Percentiles rank a stretch among this genome's conserved stretches.
Conservation (phyloP, 345 rosid genomes). For the Barbarea vulgaris region DNA sequence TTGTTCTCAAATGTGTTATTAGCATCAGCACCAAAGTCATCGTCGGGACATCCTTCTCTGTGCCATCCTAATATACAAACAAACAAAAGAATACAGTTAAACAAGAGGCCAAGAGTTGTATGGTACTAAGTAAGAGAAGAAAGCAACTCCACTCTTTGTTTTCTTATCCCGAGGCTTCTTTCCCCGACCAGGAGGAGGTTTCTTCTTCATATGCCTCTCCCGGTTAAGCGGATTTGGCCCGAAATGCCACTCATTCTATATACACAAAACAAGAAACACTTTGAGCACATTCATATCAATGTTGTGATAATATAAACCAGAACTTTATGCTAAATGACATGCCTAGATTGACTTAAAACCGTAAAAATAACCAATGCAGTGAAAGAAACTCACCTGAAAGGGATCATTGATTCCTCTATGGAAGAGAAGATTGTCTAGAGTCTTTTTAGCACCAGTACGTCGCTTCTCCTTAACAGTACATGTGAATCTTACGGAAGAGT, state of each 20-base stretch:
- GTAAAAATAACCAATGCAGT: neutral
- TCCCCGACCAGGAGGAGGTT: slow-evolving; percentile 38
- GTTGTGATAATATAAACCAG: neutral
- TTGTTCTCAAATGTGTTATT: slow-evolving; percentile 19
- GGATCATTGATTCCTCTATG: slow-evolving; percentile 33
- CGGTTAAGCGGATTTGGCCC: slow-evolving; percentile 34
- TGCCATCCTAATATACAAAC: slow-evolving; percentile 38
- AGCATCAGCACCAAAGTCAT: slow-evolving; percentile 21
- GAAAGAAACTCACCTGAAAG: slow-evolving; percentile 16
- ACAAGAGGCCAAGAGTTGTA: slow-evolving; percentile 26
- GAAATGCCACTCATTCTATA: slow-evolving; percentile 38
- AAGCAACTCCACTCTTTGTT: slow-evolving; percentile 35
- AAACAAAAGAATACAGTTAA: too few relatives aligned
- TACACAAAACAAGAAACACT: neutral
- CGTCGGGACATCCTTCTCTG: slow-evolving; percentile 29
- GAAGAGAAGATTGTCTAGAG: slow-evolving; percentile 36
- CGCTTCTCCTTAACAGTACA: slow-evolving; percentile 40
- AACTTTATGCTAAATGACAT: neutral
- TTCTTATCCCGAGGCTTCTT: slow-evolving; percentile 42
- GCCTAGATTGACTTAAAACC: too few relatives aligned
- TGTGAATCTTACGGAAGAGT: slow-evolving; percentile 37
- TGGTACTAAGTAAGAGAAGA: slow-evolving; percentile 8
- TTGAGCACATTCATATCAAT: neutral
- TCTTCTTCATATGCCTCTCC: slow-evolving; percentile 40
- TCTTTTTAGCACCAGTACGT: slow-evolving; percentile 33